Percentiles rank a stretch among this genome's conserved stretches.
Evolutionary conservation across 2,329 filamentous ascomycete species (phyloP).

Genomic region (Alternaria burnsii): DNA sequence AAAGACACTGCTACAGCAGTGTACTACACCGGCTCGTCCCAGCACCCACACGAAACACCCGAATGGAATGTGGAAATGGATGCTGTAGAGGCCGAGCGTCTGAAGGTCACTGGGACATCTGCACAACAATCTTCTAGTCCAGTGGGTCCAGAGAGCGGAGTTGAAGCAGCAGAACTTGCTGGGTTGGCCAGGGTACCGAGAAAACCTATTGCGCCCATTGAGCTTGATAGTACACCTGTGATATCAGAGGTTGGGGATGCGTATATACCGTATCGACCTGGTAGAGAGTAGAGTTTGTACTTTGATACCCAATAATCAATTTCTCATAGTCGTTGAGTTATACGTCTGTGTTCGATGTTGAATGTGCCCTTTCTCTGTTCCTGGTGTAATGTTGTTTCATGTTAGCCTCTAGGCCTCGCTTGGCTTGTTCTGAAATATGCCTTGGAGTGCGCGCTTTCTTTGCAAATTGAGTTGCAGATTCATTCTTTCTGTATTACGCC

Average conservation of each 20-base stretch:
- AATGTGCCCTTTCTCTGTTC: no score
- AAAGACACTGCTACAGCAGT: background rate
- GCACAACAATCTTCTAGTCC: background rate
- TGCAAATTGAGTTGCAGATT: no score
- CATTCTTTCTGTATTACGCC: no score
- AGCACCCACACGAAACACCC: constrained; percentile 20
- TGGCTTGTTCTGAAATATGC: no score
- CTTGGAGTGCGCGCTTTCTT: no score
- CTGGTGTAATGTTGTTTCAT: no score
- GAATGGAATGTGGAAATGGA: constrained; percentile 38
- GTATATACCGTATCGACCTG: constrained; percentile 21
- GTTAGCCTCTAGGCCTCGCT: no score
- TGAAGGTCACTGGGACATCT: constrained; percentile 8
- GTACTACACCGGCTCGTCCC: background rate
- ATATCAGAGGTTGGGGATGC: constrained; percentile 23
- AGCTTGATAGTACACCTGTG: constrained; percentile 26
- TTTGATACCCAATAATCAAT: background rate
- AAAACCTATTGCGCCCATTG: constrained; percentile 29
- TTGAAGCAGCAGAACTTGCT: constrained; percentile 18
- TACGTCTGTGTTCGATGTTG: no score
- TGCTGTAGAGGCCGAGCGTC: constrained; percentile 24
- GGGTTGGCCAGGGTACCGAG: constrained; percentile 24
- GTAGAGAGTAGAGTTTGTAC: constrained; percentile 1
- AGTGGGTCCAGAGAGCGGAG: background rate
- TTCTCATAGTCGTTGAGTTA: background rate